These are phyloP conservation scores for Colletotrichum truncatum DNA, from an alignment of 2,329 filamentous ascomycete species.

Conservation along the genomic window DNA sequence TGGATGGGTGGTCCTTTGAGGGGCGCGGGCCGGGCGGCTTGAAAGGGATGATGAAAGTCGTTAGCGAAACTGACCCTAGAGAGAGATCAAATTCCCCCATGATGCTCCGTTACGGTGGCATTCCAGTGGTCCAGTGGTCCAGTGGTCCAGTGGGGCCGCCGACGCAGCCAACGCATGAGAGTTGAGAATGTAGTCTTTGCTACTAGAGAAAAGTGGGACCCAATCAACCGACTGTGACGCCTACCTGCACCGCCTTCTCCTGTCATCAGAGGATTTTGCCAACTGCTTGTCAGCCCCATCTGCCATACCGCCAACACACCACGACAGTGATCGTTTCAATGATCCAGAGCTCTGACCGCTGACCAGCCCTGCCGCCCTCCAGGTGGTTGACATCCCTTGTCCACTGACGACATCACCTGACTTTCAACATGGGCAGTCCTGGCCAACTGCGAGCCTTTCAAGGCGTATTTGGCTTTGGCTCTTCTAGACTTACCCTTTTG, in stretches of 20 bases:
- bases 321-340: slow-evolving; percentile 26
- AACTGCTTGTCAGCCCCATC: slow-evolving; percentile 10
- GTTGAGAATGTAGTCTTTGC: neutral
- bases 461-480: neutral
- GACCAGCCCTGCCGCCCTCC: slow-evolving; percentile 6
- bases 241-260: neutral
- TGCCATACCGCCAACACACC: slow-evolving; percentile 11
- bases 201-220: neutral
- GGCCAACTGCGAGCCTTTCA: neutral
- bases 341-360: slow-evolving; percentile 19
- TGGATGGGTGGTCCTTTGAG: neutral
- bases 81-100: slow-evolving; percentile 3
- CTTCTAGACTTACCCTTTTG: neutral
- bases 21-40: neutral
- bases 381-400: neutral
- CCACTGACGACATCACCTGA: slow-evolving; percentile 6
- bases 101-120: slow-evolving; percentile 8
- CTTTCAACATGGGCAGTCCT: neutral
- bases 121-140: too few species aligned
- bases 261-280: slow-evolving; percentile 13
- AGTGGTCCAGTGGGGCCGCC: too few species aligned
- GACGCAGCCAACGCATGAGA: neutral
- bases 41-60: slow-evolving; percentile 2
- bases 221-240: slow-evolving; percentile 3
- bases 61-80: neutral